phyloP scores from a whole-genome alignment of 768 basidiomycete genomes.

The Leccinum variicolor region DNA sequence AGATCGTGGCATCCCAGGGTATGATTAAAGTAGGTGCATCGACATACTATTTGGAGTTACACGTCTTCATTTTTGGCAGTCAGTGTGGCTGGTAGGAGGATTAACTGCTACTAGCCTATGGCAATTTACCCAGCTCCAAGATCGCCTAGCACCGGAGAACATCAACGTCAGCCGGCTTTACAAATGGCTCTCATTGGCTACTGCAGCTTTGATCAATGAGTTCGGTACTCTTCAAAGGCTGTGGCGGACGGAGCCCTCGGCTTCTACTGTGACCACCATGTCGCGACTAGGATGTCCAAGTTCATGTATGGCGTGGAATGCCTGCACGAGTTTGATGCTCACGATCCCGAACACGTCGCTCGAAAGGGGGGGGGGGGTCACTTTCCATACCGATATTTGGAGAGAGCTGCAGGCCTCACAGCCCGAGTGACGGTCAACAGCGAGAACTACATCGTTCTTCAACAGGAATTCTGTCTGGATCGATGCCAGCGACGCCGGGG shows the following conservation, averaged over 20 bases:
- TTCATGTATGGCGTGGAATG: slow-evolving; percentile 85
- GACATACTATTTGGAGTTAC: background rate
- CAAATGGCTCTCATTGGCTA: slow-evolving; percentile 30
- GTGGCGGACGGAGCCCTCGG: slow-evolving; percentile 83
- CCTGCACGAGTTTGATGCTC: slow-evolving; percentile 60
- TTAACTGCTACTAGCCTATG: slow-evolving; percentile 75
- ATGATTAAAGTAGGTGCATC: slow-evolving; percentile 52
- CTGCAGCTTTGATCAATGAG: background rate
- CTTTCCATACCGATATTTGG: slow-evolving; percentile 21
- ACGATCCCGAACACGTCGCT: slow-evolving; percentile 62
- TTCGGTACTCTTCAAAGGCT: slow-evolving; percentile 54
- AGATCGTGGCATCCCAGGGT: slow-evolving; percentile 66
- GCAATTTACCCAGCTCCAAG: slow-evolving; percentile 74
- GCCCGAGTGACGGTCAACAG: slow-evolving; percentile 20
- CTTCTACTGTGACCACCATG: slow-evolving; percentile 83
- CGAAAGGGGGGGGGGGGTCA: slow-evolving; percentile 41
- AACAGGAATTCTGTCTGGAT: slow-evolving; percentile 17
- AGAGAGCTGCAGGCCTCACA: slow-evolving; percentile 20
- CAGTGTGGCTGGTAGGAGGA: slow-evolving; percentile 79
- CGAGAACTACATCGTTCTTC: slow-evolving; percentile 22
- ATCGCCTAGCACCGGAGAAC: slow-evolving; percentile 51
- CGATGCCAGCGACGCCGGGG: slow-evolving; percentile 20
- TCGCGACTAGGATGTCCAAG: slow-evolving; percentile 75
- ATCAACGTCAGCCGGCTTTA: slow-evolving; percentile 73
- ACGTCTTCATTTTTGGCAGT: slow-evolving; percentile 38